phyloP scores from a whole-genome alignment of 768 basidiomycete genomes.

The Vararia minispora region DNA sequence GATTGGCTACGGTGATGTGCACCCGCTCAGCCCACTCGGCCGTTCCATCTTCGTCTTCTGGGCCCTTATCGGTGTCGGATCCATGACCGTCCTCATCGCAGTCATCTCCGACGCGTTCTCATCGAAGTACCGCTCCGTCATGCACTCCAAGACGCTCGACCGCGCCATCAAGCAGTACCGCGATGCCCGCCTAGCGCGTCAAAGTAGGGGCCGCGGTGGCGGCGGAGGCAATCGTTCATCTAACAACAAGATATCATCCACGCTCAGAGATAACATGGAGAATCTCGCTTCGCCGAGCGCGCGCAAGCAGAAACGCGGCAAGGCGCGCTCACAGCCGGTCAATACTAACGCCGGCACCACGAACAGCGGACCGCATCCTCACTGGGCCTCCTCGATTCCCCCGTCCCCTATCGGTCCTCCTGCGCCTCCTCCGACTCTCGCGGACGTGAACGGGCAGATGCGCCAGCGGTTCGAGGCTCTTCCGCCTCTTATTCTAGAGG shows the following conservation, averaged over 20 bases:
- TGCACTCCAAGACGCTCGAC: slow-evolving; percentile 9
- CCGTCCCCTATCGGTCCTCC: too few species aligned
- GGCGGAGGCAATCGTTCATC: too few species aligned
- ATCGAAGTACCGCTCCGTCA: slow-evolving; percentile 32
- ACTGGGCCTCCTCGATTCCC: too few species aligned
- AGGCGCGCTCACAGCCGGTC: too few species aligned
- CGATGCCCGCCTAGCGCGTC: background rate
- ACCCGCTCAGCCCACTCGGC: slow-evolving; percentile 55
- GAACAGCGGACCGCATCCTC: background rate
- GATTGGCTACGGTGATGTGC: slow-evolving; percentile 63
- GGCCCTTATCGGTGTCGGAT: slow-evolving; percentile 66
- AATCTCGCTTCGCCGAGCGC: slow-evolving; percentile 1
- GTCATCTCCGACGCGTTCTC: slow-evolving; percentile 61
- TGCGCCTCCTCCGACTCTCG: background rate
- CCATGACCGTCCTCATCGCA: slow-evolving; percentile 66
- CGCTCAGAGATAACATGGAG: slow-evolving; percentile 3
- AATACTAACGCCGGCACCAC: too few species aligned
- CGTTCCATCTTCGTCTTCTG: slow-evolving; percentile 69
- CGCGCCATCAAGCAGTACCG: slow-evolving; percentile 11
- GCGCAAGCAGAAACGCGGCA: too few species aligned
- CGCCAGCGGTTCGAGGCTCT: slow-evolving; percentile 26
- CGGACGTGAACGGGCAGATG: slow-evolving; percentile 11
- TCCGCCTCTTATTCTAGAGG: slow-evolving; percentile 26
- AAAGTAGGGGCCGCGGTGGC: background rate
- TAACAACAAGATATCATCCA: background rate